Base-by-base conservation (phyloP, 805 yeast species). In the Sugiyamaella marilandica region DNA sequence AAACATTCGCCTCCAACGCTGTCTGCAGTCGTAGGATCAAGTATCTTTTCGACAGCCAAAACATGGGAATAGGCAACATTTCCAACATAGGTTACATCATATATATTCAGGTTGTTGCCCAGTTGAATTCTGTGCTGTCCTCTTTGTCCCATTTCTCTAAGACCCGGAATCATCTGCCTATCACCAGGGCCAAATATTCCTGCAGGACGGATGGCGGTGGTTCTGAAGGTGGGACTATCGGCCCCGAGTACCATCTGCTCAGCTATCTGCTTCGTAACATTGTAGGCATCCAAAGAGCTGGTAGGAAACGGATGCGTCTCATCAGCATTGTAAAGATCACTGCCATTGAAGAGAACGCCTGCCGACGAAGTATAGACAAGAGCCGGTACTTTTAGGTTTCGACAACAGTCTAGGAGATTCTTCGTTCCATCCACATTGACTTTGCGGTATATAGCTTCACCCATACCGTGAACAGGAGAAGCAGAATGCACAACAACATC, bases 161-260 rank as follows among this genome's bases (percentile, higher is more conserved):
- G 74, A 2, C 95, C 96, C 10, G 99, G 99, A 45, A 94, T 94
- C 64, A 94, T 73, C 68, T 94, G 99, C 55, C 99, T 81, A 68
- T 94, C 99, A 43, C 99, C 98, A 5, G 98, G 99, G 4, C 99
- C 99, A 73, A 94, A 94, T 46, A 94, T 90, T 37, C 99, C 99
- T 1, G 99, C 97, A 1, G 99, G 99, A 57, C 99, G 80, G 47
- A 94, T 70, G 1, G 97, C 94, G 35, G 87, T 85, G 0, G 99
- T 94, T 47, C 78, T 71, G 58, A 91, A 79, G 1, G 74, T 74
- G 11, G 75, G 72, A 46, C 79, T 78, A 67, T 89, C 87, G 14
- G 95, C 87, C 18, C 78, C 72, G 64, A 91, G 75, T 1, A 90
- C 96, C 72, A 83, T 78, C 14, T 76, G 77, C 70, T 94, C 99